Percentiles rank a stretch among this genome's conserved stretches.
These are phyloP conservation scores for Chytridiales sp. DNA, from an alignment of 371 early-diverging fungal genomes.

Conservation along the genomic window DNA sequence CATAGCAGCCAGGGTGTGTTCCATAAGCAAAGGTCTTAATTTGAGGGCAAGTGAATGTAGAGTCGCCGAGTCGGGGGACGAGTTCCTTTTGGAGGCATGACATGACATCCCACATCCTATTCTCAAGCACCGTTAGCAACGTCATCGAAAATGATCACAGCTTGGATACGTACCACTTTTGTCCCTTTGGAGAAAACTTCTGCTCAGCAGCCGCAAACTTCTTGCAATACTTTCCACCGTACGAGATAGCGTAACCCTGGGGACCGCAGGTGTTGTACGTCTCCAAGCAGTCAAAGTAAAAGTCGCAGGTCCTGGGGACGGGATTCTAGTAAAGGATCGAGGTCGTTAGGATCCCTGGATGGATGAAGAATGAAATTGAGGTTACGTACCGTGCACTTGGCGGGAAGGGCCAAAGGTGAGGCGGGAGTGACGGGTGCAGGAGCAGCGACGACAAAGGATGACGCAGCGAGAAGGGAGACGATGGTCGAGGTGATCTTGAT, in stretches of 20 bases:
- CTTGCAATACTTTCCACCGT: neutral
- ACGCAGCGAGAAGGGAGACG: too few relatives aligned
- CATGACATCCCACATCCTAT: constrained; percentile 1
- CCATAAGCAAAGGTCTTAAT: neutral
- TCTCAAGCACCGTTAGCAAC: neutral
- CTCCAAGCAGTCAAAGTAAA: constrained; percentile 2
- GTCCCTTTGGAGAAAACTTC: neutral
- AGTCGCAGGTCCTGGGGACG: neutral
- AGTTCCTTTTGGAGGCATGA: neutral
- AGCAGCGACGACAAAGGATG: too few relatives aligned
- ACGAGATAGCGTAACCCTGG: neutral
- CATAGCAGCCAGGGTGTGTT: constrained; percentile 1
- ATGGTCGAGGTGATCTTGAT: too few relatives aligned
- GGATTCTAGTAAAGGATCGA: neutral
- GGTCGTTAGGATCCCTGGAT: too few relatives aligned
- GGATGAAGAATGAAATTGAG: too few relatives aligned
- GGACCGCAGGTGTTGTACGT: neutral
- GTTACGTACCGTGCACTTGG: too few relatives aligned
- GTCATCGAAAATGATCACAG: neutral
- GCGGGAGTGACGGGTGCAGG: too few relatives aligned
- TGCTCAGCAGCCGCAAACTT: neutral
- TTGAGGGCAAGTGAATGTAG: neutral
- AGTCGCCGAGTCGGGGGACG: neutral
- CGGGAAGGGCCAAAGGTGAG: too few relatives aligned
- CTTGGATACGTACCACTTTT: neutral